Evolutionary conservation across 306 rosid genomes (phyloP).

Genomic region (Datisca glomerata): DNA sequence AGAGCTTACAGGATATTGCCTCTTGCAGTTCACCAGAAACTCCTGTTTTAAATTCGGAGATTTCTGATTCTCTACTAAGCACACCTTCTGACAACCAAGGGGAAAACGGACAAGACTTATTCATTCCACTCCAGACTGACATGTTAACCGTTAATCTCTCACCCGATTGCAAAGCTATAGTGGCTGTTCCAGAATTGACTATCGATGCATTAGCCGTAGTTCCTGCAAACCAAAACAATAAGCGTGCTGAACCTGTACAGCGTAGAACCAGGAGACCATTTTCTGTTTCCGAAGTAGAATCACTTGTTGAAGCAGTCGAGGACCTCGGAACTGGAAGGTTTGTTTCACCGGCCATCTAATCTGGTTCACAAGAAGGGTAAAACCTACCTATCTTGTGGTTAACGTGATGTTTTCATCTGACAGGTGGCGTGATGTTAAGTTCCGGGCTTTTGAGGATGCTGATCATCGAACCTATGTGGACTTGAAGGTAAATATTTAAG

Average conservation of each 20-base stretch:
- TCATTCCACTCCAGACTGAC: constrained; percentile 38
- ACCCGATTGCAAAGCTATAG: constrained; percentile 48
- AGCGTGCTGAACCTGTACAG: constrained; percentile 63
- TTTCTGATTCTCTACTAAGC: constrained; percentile 29
- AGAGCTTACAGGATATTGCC: no score
- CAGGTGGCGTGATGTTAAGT: constrained; percentile 98
- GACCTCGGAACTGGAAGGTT: constrained; percentile 98
- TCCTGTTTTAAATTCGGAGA: constrained; percentile 30
- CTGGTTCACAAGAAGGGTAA: neutral
- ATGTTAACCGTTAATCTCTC: constrained; percentile 24
- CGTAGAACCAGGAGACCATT: constrained; percentile 94
- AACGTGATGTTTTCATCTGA: constrained; percentile 14
- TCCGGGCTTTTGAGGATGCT: constrained; percentile 74
- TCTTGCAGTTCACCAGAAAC: constrained; percentile 47
- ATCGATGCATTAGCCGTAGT: constrained; percentile 44
- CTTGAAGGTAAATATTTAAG: constrained; percentile 51
- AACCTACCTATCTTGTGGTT: no score
- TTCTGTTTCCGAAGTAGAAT: constrained; percentile 89
- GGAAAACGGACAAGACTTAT: constrained; percentile 36
- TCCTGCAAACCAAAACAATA: constrained; percentile 52
- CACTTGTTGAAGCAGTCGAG: constrained; percentile 83
- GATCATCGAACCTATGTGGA: constrained; percentile 94
- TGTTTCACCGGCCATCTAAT: constrained; percentile 1
- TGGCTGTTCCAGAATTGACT: constrained; percentile 38
- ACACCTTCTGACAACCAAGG: constrained; percentile 22